Evolutionary conservation across 2,329 filamentous ascomycete genomes (phyloP).

Genomic region (Byssochlamys sp.): DNA sequence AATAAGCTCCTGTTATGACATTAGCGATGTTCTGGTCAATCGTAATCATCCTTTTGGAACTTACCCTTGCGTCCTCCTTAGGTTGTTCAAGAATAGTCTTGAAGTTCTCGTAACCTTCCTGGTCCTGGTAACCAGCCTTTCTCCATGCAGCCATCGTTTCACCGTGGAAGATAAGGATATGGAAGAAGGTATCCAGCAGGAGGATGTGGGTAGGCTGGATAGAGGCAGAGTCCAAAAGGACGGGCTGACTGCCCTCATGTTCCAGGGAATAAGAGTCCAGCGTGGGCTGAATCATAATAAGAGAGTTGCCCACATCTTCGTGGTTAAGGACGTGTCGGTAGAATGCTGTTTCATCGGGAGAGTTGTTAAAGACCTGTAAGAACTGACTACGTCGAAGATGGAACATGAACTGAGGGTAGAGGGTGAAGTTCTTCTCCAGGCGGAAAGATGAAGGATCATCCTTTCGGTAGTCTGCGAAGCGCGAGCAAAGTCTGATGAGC

Average conservation of each 20-base stretch:
- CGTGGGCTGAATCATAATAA: constrained; percentile 98
- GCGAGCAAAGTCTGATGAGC: constrained; percentile 90
- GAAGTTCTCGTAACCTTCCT: constrained; percentile 97
- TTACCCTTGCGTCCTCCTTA: constrained; percentile 88
- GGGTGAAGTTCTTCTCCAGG: constrained; percentile 94
- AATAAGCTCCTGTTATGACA: constrained; percentile 65
- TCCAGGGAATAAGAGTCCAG: constrained; percentile 96
- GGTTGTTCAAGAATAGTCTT: constrained; percentile 76
- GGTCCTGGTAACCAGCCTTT: constrained; percentile 94
- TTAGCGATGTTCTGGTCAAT: background rate
- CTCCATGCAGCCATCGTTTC: constrained; percentile 97
- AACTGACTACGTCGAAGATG: constrained; percentile 94
- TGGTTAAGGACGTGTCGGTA: constrained; percentile 94
- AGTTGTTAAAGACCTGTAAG: constrained; percentile 98
- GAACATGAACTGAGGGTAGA: constrained; percentile 99
- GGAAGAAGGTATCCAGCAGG: constrained; percentile 96
- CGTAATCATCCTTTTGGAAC: constrained; percentile 22
- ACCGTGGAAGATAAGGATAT: constrained; percentile 97
- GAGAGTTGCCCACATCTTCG: constrained; percentile 89
- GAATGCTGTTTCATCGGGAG: constrained; percentile 97
- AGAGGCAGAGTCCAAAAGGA: constrained; percentile 90
- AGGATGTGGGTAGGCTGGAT: constrained; percentile 91
- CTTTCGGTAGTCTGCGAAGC: constrained; percentile 95
- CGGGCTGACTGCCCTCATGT: constrained; percentile 81
- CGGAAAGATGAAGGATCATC: constrained; percentile 96